Evolutionary conservation across 768 basidiomycete species (phyloP).

Genomic region (Cystofilobasidium macerans): DNA sequence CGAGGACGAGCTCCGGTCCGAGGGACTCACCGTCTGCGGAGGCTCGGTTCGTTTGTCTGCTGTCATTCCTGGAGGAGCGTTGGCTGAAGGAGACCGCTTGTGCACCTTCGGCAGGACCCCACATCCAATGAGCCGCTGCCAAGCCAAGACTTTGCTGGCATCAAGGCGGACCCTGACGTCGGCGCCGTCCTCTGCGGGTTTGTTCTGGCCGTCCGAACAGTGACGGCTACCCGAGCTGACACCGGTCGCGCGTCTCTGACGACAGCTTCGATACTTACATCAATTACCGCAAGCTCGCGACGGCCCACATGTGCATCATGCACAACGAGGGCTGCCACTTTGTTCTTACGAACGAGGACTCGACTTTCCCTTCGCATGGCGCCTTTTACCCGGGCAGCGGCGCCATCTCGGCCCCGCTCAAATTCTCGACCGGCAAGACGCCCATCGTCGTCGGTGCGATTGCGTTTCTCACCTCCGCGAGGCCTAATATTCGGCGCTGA

Average conservation of each 20-base stretch:
- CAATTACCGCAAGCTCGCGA: conserved; percentile 82
- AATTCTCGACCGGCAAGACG: conserved; percentile 55
- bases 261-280: conserved; percentile 16
- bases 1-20: conserved; percentile 82
- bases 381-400: conserved; percentile 74
- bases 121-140: conserved; percentile 68
- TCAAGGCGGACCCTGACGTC: conserved; percentile 56
- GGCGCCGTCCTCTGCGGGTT: conserved; percentile 92
- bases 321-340: conserved; percentile 69
- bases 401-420: conserved; percentile 67
- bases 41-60: conserved; percentile 56
- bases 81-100: conserved; percentile 1
- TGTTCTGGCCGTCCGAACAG: conserved; percentile 51
- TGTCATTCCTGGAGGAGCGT: conserved; percentile 4
- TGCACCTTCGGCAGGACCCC: conserved; percentile 56
- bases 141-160: conserved; percentile 51
- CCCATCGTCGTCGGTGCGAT: conserved; percentile 54
- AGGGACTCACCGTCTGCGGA: conserved; percentile 68
- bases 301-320: conserved; percentile 79
- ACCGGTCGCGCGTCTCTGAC: neutral
- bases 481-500: neutral
- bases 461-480: neutral
- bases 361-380: conserved; percentile 68
- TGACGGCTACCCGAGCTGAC: no score
- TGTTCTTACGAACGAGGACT: conserved; percentile 83